phyloP scores from a whole-genome alignment of 2,329 filamentous ascomycete species.

The Fusarium illudens region DNA sequence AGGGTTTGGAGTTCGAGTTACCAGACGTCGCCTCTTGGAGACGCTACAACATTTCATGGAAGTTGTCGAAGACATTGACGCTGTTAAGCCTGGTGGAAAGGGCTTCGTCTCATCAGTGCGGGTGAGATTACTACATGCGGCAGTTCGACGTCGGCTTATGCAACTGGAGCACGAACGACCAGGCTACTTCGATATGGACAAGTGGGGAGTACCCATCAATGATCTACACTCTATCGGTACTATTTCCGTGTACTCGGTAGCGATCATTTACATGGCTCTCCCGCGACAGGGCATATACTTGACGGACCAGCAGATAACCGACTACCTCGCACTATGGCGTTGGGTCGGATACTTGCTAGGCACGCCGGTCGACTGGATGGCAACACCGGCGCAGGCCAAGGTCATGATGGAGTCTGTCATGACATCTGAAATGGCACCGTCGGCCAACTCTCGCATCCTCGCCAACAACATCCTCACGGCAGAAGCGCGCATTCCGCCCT shows the following conservation, averaged over 20 bases:
- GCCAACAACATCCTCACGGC: slow-evolving; percentile 79
- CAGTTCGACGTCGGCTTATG: slow-evolving; percentile 69
- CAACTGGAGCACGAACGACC: slow-evolving; percentile 62
- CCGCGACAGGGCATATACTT: slow-evolving; percentile 77
- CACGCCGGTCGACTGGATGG: slow-evolving; percentile 69
- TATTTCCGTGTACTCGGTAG: slow-evolving; percentile 73
- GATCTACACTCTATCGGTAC: slow-evolving; percentile 79
- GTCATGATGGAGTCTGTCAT: slow-evolving; percentile 74
- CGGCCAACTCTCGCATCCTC: slow-evolving; percentile 67
- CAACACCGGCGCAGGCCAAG: slow-evolving; percentile 63
- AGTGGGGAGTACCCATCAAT: slow-evolving; percentile 73
- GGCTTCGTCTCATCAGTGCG: slow-evolving; percentile 69
- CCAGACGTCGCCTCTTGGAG: slow-evolving; percentile 69
- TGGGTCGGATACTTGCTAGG: slow-evolving; percentile 78
- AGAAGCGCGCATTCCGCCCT: slow-evolving; percentile 71
- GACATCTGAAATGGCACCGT: slow-evolving; percentile 72
- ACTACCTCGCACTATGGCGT: slow-evolving; percentile 80
- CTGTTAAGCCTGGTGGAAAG: slow-evolving; percentile 70
- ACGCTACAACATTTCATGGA: slow-evolving; percentile 81
- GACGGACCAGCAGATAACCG: slow-evolving; percentile 66
- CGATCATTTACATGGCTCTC: slow-evolving; percentile 72
- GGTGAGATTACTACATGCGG: slow-evolving; percentile 71
- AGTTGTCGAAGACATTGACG: slow-evolving; percentile 70
- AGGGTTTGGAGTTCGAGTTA: slow-evolving; percentile 74
- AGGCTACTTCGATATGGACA: slow-evolving; percentile 66